Evolutionary conservation across 495 filamentous ascomycete species (phyloP), one percentile per base, ranked within the genome.

Genomic region (Xylaria sp.): DNA sequence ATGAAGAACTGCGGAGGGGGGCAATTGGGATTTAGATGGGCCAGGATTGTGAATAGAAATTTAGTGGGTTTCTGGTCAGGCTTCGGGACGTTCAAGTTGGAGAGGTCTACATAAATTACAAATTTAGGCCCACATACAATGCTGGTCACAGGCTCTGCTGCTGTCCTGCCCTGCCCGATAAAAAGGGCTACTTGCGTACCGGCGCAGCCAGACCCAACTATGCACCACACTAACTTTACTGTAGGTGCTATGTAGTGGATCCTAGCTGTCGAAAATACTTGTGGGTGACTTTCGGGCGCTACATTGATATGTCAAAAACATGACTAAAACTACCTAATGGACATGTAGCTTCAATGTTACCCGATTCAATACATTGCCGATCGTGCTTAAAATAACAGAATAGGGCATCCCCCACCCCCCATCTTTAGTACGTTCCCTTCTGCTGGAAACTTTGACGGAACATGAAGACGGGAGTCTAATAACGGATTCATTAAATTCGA

Each of bases 41-140:
- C n/a, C 44, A 31, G 50, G 64, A n/a, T 40, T 58, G 50, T 37
- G 24, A 41, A 55, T 44, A 69, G 64, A 61, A 69, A 52, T 69
- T 61, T 69, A 43, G 67, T 62, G 58, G 67, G 55, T 33, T 53
- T 26, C 40, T 68, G 24, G 40, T 37, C 19, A 53, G 58, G 55
- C 44, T 37, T 69, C 52, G 66, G 66, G 52, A 44, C 26, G 35
- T 43, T 44, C 24, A 31, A 31, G 52, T 55, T 55, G 7, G 26
- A 53, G 48, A 44, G 37, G 52, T 11, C 21, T 26, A 31, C 53
- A 62, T 43, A 67, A 67, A 67, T 67, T 53, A 67, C 64, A 67
- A 67, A 67, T 67, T 41, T 67, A 35, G 64, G 46, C 48, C 64
- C 63, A 41, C 63, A 37, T 14, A 19, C 33, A 40, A 8, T 19